Evolutionary conservation across 2,329 filamentous ascomycete genomes (phyloP).

Genomic region (Pyrenochaeta sp.): DNA sequence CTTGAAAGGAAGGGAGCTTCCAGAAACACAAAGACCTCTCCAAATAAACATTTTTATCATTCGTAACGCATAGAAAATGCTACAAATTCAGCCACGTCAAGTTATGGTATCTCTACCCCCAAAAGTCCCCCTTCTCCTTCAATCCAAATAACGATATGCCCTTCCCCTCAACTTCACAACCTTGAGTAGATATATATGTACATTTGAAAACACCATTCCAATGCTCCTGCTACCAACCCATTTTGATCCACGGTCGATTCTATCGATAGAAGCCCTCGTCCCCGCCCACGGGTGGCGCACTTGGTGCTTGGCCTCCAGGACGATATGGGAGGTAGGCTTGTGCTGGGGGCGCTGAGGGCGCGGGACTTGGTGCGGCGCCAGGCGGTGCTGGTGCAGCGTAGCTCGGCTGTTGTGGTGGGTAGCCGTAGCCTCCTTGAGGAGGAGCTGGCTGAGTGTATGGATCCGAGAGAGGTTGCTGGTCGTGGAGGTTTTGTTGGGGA

Average conservation of each 20-base stretch:
- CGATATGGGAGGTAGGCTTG: constrained; percentile 43
- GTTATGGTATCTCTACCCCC: no score
- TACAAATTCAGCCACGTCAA: no score
- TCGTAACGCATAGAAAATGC: no score
- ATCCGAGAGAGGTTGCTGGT: constrained; percentile 37
- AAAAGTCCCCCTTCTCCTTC: no score
- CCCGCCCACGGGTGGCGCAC: constrained; percentile 37
- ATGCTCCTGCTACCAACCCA: no score
- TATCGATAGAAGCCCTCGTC: constrained; percentile 44
- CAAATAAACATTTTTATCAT: no score
- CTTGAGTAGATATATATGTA: no score
- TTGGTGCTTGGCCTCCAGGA: constrained; percentile 41
- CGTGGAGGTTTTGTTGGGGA: constrained; percentile 25
- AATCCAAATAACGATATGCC: no score
- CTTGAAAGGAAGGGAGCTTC: no score
- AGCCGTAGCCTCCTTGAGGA: constrained; percentile 35
- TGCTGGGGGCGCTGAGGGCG: constrained; percentile 27
- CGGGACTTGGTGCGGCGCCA: constrained; percentile 28
- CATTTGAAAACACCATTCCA: no score
- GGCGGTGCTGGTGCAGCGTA: constrained; percentile 43
- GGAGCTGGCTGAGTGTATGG: constrained; percentile 39
- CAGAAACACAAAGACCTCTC: no score
- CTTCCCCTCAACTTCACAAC: no score
- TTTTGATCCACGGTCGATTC: constrained; percentile 3
- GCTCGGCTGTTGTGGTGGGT: constrained; percentile 41